Percentiles rank a stretch among this genome's conserved stretches.
Evolutionary conservation across 768 basidiomycete species (phyloP).

Genomic region (Tephrocybe sp.): DNA sequence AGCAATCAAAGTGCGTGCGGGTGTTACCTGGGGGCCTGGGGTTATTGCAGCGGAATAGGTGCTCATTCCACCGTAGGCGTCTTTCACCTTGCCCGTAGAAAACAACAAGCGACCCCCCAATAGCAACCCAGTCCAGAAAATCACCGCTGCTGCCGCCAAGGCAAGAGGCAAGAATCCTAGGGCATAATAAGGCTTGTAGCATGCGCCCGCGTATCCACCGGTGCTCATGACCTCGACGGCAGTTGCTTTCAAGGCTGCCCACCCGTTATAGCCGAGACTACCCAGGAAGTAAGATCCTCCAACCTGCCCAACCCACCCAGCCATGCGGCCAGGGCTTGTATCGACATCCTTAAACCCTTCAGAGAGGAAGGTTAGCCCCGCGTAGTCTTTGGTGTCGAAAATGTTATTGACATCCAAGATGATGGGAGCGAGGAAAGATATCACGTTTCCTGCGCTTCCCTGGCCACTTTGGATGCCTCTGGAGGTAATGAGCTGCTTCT

Average conservation of each 20-base stretch:
- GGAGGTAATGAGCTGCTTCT: neutral
- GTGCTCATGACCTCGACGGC: slow-evolving; percentile 16
- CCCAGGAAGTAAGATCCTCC: slow-evolving; percentile 17
- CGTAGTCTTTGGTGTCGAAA: neutral
- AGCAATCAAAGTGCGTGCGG: slow-evolving; percentile 9
- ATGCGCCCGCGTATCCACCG: slow-evolving; percentile 14
- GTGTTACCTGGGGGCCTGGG: slow-evolving; percentile 5
- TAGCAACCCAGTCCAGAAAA: slow-evolving; percentile 6
- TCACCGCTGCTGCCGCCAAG: slow-evolving; percentile 9
- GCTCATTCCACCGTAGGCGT: slow-evolving; percentile 8
- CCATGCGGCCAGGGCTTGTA: neutral
- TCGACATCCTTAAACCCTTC: slow-evolving; percentile 4
- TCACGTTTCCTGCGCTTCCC: slow-evolving; percentile 11
- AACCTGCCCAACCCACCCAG: slow-evolving; percentile 14
- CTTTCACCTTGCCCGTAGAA: slow-evolving; percentile 1
- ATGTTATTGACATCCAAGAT: neutral
- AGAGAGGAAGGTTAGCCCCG: neutral
- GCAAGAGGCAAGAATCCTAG: slow-evolving; percentile 16
- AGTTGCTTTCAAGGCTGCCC: slow-evolving; percentile 11
- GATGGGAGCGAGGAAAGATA: neutral
- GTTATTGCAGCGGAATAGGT: slow-evolving; percentile 7
- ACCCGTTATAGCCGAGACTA: slow-evolving; percentile 17
- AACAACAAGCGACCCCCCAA: slow-evolving; percentile 2
- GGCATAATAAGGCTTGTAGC: slow-evolving; percentile 14
- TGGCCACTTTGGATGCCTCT: neutral